These are phyloP conservation scores for Artomyces pyxidatus DNA, from an alignment of 768 basidiomycete genomes.

Conservation along the genomic window DNA sequence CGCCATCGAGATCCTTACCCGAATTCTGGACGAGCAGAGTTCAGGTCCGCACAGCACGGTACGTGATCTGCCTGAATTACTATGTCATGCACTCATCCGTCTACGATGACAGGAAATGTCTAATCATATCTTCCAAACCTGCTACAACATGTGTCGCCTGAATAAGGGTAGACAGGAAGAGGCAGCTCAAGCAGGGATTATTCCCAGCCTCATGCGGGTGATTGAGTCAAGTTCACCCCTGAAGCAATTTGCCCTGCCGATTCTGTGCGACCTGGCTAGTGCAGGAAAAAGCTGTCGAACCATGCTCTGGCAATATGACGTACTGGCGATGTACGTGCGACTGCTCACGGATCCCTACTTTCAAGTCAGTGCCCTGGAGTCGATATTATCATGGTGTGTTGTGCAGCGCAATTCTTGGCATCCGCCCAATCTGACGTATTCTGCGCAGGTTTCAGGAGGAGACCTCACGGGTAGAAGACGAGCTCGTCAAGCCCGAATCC, in stretches of 20 bases:
- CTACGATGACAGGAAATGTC: slow-evolving; percentile 73
- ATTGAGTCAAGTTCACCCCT: slow-evolving; percentile 85
- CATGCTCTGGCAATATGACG: slow-evolving; percentile 89
- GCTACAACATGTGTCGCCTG: slow-evolving; percentile 91
- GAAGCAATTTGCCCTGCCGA: slow-evolving; percentile 95
- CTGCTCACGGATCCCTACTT: slow-evolving; percentile 83
- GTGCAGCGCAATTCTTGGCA: neutral
- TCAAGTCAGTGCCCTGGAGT: slow-evolving; percentile 87
- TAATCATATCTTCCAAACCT: slow-evolving; percentile 95
- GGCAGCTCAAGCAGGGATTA: slow-evolving; percentile 91
- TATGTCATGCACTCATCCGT: neutral
- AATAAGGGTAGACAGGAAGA: slow-evolving; percentile 96
- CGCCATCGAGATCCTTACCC: slow-evolving; percentile 84
- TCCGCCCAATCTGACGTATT: neutral
- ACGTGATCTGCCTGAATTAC: slow-evolving; percentile 20
- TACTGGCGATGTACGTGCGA: slow-evolving; percentile 71
- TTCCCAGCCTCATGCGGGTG: slow-evolving; percentile 85
- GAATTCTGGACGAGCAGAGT: slow-evolving; percentile 73
- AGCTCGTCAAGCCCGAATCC: slow-evolving; percentile 57
- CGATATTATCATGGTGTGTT: slow-evolving; percentile 79
- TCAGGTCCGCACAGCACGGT: slow-evolving; percentile 77
- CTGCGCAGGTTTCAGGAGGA: slow-evolving; percentile 83
- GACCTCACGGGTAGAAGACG: slow-evolving; percentile 87
- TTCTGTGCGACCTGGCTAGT: slow-evolving; percentile 92
- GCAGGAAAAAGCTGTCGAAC: slow-evolving; percentile 90